Evolutionary conservation across 1,139 yeast species (phyloP).

Genomic region (Lodderomyces oxycetoniae): DNA sequence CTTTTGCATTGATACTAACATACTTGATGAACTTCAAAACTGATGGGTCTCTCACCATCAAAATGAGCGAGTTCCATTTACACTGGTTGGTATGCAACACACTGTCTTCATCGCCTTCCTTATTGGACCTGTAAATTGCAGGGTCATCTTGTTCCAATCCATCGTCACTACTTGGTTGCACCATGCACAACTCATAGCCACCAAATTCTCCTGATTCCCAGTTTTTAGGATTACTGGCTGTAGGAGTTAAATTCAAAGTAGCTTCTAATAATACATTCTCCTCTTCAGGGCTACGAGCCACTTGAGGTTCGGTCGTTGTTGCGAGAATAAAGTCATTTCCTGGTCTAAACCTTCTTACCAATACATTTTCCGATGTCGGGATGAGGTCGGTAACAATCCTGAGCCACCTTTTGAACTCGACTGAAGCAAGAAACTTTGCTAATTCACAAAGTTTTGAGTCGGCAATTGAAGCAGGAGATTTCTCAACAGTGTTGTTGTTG

Average conservation of each 20-base stretch:
- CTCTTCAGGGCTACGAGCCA: slow-evolving; percentile 30
- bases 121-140: slow-evolving; percentile 49
- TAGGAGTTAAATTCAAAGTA: slow-evolving; percentile 74
- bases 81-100: slow-evolving; percentile 81
- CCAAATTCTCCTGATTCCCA: slow-evolving; percentile 90
- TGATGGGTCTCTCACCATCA: slow-evolving; percentile 78
- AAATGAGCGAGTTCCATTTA: slow-evolving; percentile 71
- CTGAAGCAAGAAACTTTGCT: slow-evolving; percentile 55
- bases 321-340: slow-evolving; percentile 94
- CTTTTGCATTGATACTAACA: slow-evolving; percentile 82
- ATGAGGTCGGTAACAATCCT: slow-evolving; percentile 57
- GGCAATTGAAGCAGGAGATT: slow-evolving; percentile 20
- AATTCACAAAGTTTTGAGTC: slow-evolving; percentile 44
- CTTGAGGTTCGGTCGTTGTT: slow-evolving; percentile 56
- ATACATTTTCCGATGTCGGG: slow-evolving; percentile 60
- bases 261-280: slow-evolving; percentile 60
- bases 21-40: slow-evolving; percentile 89
- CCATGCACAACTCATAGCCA: slow-evolving; percentile 91
- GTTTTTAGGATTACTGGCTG: slow-evolving; percentile 46
- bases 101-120: slow-evolving; percentile 63
- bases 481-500: slow-evolving; percentile 2
- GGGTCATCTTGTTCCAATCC: slow-evolving; percentile 54
- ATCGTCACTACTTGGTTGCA: slow-evolving; percentile 35
- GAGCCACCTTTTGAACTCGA: slow-evolving; percentile 69
- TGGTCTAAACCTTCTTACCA: slow-evolving; percentile 86